These are phyloP conservation scores for Starmera stellimalicola DNA, from an alignment of 1,139 yeast genomes.

Conservation along the genomic window DNA sequence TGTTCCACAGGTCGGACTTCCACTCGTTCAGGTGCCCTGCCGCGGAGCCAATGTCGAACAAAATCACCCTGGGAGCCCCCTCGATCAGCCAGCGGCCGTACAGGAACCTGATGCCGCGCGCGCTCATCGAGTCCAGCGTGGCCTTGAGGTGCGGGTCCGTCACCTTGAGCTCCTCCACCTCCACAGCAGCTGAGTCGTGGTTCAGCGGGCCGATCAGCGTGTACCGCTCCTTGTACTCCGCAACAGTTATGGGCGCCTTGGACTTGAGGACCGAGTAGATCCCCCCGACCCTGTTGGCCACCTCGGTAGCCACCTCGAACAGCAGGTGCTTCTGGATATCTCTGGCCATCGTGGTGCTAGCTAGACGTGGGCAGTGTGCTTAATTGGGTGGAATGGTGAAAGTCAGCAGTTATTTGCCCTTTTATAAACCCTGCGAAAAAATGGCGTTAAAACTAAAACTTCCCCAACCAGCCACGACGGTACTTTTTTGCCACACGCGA, in stretches of 20 bases:
- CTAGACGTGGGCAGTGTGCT: background rate
- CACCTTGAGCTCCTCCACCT: slow-evolving; percentile 76
- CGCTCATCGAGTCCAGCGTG: slow-evolving; percentile 64
- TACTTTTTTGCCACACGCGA: background rate
- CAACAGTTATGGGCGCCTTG: slow-evolving; percentile 93
- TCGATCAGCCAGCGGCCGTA: slow-evolving; percentile 97
- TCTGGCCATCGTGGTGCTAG: slow-evolving; percentile 41
- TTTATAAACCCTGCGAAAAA: background rate
- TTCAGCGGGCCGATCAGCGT: slow-evolving; percentile 83
- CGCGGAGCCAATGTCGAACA: slow-evolving; percentile 81
- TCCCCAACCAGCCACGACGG: background rate
- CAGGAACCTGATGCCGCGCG: slow-evolving; percentile 72
- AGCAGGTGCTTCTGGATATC: slow-evolving; percentile 76
- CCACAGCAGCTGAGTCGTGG: slow-evolving; percentile 75
- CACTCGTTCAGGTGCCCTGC: slow-evolving; percentile 69
- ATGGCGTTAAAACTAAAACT: background rate
- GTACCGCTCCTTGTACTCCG: slow-evolving; percentile 85
- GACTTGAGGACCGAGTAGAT: slow-evolving; percentile 94
- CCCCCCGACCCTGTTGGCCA: slow-evolving; percentile 96
- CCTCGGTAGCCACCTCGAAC: slow-evolving; percentile 95
- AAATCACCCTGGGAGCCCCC: slow-evolving; percentile 88
- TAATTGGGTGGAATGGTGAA: background rate
- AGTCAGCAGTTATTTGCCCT: background rate
- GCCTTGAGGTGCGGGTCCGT: slow-evolving; percentile 48
- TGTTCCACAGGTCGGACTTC: slow-evolving; percentile 89